Evolutionary conservation across 169 alveolate genomes (phyloP).

Genomic region (Plasmodium cynomolgi): DNA sequence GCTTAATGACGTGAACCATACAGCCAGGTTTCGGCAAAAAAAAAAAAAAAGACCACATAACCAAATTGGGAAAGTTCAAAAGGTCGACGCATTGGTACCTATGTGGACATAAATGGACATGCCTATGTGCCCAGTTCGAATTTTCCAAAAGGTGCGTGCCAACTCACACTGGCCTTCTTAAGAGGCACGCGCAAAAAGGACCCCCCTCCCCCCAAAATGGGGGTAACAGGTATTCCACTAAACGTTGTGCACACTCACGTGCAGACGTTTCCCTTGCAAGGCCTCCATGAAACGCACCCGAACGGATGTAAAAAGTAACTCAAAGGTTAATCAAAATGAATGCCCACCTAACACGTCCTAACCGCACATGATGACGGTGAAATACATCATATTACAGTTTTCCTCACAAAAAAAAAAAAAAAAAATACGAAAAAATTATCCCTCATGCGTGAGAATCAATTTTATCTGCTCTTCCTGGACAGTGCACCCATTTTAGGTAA

Average conservation of each 20-base stretch:
- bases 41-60: not conserved
- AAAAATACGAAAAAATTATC: not conserved
- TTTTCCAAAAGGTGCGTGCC: not conserved
- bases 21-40: not conserved
- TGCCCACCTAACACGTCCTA: not conserved
- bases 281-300: not conserved
- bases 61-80: not conserved
- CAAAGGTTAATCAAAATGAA: not conserved
- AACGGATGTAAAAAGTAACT: not conserved
- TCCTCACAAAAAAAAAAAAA: not conserved
- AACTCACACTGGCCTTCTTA: not conserved
- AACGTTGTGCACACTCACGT: too few relatives aligned
- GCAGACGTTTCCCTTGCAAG: not conserved
- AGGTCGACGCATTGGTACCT: not conserved
- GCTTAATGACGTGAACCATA: not conserved
- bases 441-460: not conserved
- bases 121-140: not conserved
- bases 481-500: slow-evolving; percentile 16
- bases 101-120: not conserved
- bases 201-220: too few relatives aligned
- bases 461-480: not conserved
- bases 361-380: not conserved
- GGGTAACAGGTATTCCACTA: too few relatives aligned
- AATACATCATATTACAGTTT: not conserved
- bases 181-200: not conserved